Evolutionary conservation across 805 yeast genomes (phyloP).

Genomic region (Lipomyces yamadae): DNA sequence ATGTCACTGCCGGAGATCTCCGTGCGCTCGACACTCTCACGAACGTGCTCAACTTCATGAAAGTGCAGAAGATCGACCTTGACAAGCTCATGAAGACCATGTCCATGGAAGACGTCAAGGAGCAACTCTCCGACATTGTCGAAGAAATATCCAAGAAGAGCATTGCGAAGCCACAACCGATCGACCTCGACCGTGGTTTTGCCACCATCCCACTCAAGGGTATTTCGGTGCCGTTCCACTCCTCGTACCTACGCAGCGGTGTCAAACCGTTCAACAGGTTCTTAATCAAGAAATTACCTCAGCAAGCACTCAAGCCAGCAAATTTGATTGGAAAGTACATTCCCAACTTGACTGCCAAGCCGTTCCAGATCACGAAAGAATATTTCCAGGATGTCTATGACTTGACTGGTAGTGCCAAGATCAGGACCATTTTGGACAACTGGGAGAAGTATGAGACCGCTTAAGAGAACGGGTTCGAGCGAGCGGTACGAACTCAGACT

Average conservation of each 20-base stretch:
- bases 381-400: constrained; percentile 95
- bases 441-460: constrained; percentile 80
- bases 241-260: constrained; percentile 97
- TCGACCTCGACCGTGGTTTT: constrained; percentile 94
- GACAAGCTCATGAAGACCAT: constrained; percentile 81
- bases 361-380: constrained; percentile 93
- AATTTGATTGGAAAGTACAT: constrained; percentile 93
- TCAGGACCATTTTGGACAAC: constrained; percentile 86
- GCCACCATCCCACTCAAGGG: constrained; percentile 98
- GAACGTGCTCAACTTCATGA: constrained; percentile 90
- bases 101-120: constrained; percentile 85
- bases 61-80: constrained; percentile 91
- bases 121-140: constrained; percentile 85
- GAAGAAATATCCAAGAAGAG: constrained; percentile 83
- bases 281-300: constrained; percentile 92
- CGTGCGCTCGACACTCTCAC: constrained; percentile 92
- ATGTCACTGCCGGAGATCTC: constrained; percentile 98
- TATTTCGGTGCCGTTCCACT: constrained; percentile 99
- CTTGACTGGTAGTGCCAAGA: constrained; percentile 88
- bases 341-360: constrained; percentile 98
- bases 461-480: neutral
- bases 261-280: constrained; percentile 99
- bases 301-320: constrained; percentile 92
- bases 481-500: neutral
- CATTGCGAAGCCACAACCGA: constrained; percentile 90